Evolutionary conservation across 75 land plant species (phyloP).

Genomic region (Selaginella tamariscina): DNA sequence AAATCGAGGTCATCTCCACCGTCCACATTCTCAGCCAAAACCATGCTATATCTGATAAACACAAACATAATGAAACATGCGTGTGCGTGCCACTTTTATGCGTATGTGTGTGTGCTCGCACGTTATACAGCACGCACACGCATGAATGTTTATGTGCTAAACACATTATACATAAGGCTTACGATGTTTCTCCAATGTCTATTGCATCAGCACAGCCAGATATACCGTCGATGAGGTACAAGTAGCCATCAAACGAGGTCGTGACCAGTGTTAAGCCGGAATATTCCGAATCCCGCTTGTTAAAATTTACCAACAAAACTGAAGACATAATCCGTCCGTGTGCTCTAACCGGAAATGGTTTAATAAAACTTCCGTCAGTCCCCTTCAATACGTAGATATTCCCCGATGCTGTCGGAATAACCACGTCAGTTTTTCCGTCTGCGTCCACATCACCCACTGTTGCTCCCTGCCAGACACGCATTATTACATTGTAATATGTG

Average conservation of each 20-base stretch:
- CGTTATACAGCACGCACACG: too few species aligned
- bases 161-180: constrained; percentile 31
- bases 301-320: constrained; percentile 76
- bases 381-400: constrained; percentile 94
- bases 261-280: constrained; percentile 72
- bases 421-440: constrained; percentile 89
- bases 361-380: constrained; percentile 63
- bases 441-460: constrained; percentile 94
- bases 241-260: constrained; percentile 97
- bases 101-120: too few species aligned
- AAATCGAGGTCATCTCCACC: constrained; percentile 99
- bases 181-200: constrained; percentile 99
- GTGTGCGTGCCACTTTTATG: not conserved
- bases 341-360: constrained; percentile 79
- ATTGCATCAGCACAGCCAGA: constrained; percentile 95
- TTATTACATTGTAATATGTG: too few species aligned
- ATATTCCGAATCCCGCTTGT: constrained; percentile 44
- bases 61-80: constrained; percentile 5
- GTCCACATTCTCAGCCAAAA: constrained; percentile 95
- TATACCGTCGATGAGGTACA: constrained; percentile 89
- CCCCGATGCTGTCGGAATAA: constrained; percentile 85
- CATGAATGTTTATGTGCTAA: too few species aligned
- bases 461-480: constrained; percentile 61
- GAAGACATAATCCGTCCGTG: constrained; percentile 94
- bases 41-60: constrained; percentile 87